Conservation (phyloP, 345 rosid species). For the Arabidopsis suecica region DNA sequence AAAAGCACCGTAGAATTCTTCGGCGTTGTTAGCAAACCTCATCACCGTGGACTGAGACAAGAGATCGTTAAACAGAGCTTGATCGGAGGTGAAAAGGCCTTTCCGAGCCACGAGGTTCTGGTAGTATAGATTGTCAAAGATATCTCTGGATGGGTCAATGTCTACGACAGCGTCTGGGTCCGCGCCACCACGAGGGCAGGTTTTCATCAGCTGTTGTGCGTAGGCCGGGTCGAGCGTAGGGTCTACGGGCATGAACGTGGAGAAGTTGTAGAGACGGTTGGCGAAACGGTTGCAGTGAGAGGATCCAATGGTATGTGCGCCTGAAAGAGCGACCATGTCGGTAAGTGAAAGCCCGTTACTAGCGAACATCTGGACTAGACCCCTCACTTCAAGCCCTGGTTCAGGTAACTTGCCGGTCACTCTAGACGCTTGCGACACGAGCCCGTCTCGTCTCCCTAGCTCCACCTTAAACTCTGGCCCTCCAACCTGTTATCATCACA, state of each 20-base stretch:
- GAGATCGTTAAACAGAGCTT: conserved; percentile 58
- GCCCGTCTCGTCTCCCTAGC: conserved; percentile 84
- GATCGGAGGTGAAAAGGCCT: conserved; percentile 78
- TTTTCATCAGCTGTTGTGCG: conserved; percentile 54
- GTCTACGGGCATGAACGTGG: conserved; percentile 58
- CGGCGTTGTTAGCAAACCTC: conserved; percentile 62
- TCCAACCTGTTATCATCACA: conserved; percentile 60
- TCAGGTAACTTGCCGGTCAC: conserved; percentile 76
- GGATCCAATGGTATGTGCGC: conserved; percentile 90
- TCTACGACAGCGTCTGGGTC: too few species aligned
- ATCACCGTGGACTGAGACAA: conserved; percentile 59
- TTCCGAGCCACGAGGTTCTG: conserved; percentile 72
- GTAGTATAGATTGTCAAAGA: conserved; percentile 72
- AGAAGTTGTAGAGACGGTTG: conserved; percentile 67
- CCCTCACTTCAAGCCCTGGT: conserved; percentile 55
- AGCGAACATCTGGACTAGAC: conserved; percentile 60
- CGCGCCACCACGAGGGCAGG: too few species aligned
- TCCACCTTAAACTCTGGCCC: conserved; percentile 77
- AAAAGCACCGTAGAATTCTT: conserved; percentile 67
- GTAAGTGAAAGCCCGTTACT: conserved; percentile 56
- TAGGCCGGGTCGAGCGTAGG: conserved; percentile 66
- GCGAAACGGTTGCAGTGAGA: conserved; percentile 79
- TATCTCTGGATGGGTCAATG: conserved; percentile 37
- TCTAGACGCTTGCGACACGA: conserved; percentile 61
- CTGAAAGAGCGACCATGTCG: conserved; percentile 90